Base-by-base conservation (phyloP, 2,329 filamentous ascomycete species). In the Aspergillus bombycis region DNA sequence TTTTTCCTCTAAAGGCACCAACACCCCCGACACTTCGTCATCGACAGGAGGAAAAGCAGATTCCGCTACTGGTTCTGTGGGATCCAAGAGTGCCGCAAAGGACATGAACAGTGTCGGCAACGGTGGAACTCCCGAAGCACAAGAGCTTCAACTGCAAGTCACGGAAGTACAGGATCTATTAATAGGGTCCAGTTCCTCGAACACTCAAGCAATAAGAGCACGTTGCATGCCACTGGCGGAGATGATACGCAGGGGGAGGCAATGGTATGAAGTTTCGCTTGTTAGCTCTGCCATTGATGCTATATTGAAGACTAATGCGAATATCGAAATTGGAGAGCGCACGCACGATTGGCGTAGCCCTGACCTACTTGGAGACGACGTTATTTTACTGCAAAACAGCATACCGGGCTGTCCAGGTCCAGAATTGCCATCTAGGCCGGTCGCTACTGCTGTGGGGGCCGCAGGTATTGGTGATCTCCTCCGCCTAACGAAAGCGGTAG, bases 251-350 rank as follows among this genome's bases (percentile, higher is more conserved):
- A 68, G 67, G 4, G 74, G 72, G 16, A 70, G 73, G 7, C 70
- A 78, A 4, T 80, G 79, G 75, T 80, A 77, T 63, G 77, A 81
- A 56, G 70, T 74, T 4, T 79, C 79, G 1, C 63, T 82, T 12
- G 67, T 77, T 10, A 78, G 78, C 58, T 68, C 71, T 5, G 62
- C 66, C 2, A 74, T 81, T n/a, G 74, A 79, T 30, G 61, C 72
- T 5, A 65, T 75, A 0, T 65, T 81, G 21, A 64, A 69, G 19
- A 54, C 71, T 10, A 81, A 81, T 38, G 58, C 62, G 12, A 41
- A 68, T 36, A 62, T 80, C 12, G 72, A 77, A 53, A 55, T 79
- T 1, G 79, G 79, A 1, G 71, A 78, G 21, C 64, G 70, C 11
- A 77, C 74, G 0, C 62, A 70, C 2, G 68, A 74, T 28, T 79